Evolutionary conservation across 306 rosid species (phyloP).

Genomic region (Cercis canadensis): DNA sequence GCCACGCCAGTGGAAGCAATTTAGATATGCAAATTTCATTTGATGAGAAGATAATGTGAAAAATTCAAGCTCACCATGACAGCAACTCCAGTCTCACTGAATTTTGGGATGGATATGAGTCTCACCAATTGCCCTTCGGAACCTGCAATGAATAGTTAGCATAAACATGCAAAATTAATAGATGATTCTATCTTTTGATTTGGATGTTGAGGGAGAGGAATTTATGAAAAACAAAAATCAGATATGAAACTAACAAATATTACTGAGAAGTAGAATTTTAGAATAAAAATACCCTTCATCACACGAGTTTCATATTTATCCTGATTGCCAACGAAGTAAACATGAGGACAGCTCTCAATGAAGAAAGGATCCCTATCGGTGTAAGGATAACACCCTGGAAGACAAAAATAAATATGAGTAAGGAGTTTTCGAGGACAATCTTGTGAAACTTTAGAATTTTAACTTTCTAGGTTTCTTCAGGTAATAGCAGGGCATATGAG

Average conservation of each 20-base stretch:
- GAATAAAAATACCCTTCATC: constrained; percentile 63
- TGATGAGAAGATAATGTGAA: not conserved
- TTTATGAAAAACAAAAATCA: constrained; percentile 31
- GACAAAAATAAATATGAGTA: constrained; percentile 19
- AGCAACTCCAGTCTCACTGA: constrained; percentile 84
- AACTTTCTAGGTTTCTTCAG: constrained; percentile 25
- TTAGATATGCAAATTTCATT: constrained; percentile 4
- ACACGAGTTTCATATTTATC: constrained; percentile 72
- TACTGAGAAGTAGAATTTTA: constrained; percentile 22
- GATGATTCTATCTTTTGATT: not conserved
- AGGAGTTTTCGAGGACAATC: not conserved
- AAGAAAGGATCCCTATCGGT: constrained; percentile 88
- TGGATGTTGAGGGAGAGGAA: constrained; percentile 18
- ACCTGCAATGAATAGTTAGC: constrained; percentile 57
- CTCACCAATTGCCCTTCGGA: constrained; percentile 87
- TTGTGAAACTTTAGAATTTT: constrained; percentile 1
- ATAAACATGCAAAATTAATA: constrained; percentile 21
- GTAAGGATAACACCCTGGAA: constrained; percentile 94
- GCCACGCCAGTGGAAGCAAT: not conserved
- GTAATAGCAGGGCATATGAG: constrained; percentile 23
- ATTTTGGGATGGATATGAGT: constrained; percentile 83
- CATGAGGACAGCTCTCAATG: constrained; percentile 91
- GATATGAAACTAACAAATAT: not conserved
- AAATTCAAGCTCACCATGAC: constrained; percentile 67
- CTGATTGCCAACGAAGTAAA: constrained; percentile 91